These are phyloP conservation scores for Aspergillus phoenicis DNA, from an alignment of 2,329 filamentous ascomycete species.

Conservation along the genomic window DNA sequence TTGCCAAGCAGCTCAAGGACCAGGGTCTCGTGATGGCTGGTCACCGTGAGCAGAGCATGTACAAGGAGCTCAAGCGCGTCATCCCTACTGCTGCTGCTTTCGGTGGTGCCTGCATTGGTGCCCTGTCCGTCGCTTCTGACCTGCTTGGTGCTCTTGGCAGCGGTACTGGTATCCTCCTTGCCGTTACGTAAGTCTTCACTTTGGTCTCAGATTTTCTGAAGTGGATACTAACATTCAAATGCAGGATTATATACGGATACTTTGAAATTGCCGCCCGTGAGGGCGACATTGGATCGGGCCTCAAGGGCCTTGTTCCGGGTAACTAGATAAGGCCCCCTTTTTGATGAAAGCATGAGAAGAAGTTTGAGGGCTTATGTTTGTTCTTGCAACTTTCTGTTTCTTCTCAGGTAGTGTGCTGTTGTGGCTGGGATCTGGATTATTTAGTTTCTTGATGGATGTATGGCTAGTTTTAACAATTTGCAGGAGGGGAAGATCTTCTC, in stretches of 20 bases:
- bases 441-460: conserved; percentile 20
- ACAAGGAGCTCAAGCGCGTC: conserved; percentile 99
- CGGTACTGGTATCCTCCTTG: conserved; percentile 95
- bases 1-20: conserved; percentile 99
- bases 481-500: conserved; percentile 12
- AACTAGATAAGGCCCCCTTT: conserved; percentile 38
- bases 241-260: conserved; percentile 97
- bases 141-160: conserved; percentile 93
- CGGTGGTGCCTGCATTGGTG: conserved; percentile 98
- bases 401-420: conserved; percentile 33
- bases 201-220: background rate
- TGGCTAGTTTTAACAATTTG: conserved; percentile 18
- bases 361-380: conserved; percentile 27
- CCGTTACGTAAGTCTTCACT: conserved; percentile 80
- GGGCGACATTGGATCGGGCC: conserved; percentile 79
- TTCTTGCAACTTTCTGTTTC: conserved; percentile 30
- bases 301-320: conserved; percentile 65
- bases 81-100: conserved; percentile 98
- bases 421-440: conserved; percentile 22
- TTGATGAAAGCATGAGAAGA: conserved; percentile 39
- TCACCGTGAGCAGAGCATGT: conserved; percentile 99
- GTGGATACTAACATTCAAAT: conserved; percentile 32
- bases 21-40: conserved; percentile 99
- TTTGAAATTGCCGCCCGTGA: conserved; percentile 99
- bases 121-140: conserved; percentile 91